Conservation (phyloP, 768 basidiomycete species). For the Lactarius indigo region DNA sequence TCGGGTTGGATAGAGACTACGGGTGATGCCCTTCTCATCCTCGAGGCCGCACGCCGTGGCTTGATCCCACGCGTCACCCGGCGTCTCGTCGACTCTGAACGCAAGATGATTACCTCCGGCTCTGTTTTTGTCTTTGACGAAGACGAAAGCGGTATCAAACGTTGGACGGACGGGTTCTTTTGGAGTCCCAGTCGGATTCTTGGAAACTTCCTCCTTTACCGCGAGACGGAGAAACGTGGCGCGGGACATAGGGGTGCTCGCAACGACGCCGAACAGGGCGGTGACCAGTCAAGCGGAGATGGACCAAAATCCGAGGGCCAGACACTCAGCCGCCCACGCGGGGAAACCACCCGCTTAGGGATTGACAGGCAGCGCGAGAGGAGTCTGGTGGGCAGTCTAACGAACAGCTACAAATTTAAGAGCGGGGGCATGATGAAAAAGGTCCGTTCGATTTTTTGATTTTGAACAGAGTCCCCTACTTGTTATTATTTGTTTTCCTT, state of each 20-base stretch:
- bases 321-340: slow-evolving; percentile 63
- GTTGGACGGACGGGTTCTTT: slow-evolving; percentile 97
- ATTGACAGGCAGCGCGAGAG: slow-evolving; percentile 76
- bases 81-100: slow-evolving; percentile 87
- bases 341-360: slow-evolving; percentile 43
- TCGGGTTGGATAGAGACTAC: slow-evolving; percentile 95
- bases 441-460: slow-evolving; percentile 45
- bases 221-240: slow-evolving; percentile 85
- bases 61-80: slow-evolving; percentile 91
- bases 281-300: slow-evolving; percentile 21
- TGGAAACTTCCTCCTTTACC: slow-evolving; percentile 93
- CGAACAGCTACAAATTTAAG: slow-evolving; percentile 93
- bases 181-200: slow-evolving; percentile 93
- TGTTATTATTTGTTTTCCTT: slow-evolving; percentile 1
- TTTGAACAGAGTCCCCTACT: background rate
- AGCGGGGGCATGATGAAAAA: slow-evolving; percentile 95
- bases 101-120: slow-evolving; percentile 89
- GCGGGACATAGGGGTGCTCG: slow-evolving; percentile 56
- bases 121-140: slow-evolving; percentile 98
- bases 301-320: slow-evolving; percentile 31
- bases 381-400: slow-evolving; percentile 83
- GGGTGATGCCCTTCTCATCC: slow-evolving; percentile 91
- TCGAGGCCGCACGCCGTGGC: slow-evolving; percentile 88
- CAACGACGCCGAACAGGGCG: slow-evolving; percentile 36
- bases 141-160: slow-evolving; percentile 94